Evolutionary conservation across 495 filamentous ascomycete genomes (phyloP).

Genomic region (Astrocystis sublimbata): DNA sequence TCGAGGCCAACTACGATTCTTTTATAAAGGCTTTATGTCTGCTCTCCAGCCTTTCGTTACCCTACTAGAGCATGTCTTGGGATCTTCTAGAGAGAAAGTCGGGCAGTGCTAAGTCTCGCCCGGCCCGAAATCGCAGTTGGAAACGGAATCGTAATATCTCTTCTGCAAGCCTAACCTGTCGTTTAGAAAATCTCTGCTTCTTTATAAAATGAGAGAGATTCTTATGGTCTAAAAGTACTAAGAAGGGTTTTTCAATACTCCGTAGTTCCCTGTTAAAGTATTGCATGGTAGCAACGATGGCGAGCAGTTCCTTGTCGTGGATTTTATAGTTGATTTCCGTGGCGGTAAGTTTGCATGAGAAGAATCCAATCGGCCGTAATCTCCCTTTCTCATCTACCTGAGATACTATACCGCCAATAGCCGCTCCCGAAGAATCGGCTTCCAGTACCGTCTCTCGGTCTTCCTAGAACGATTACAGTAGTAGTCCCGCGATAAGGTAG

Average conservation of each 20-base stretch:
- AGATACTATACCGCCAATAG: neutral
- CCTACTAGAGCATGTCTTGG: no score
- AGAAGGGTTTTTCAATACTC: conserved; percentile 22
- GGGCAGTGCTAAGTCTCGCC: no score
- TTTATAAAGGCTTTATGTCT: no score
- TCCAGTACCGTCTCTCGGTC: no score
- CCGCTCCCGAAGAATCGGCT: neutral
- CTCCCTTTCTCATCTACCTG: neutral
- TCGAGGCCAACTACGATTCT: no score
- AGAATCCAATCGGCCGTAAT: neutral
- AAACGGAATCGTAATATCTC: no score
- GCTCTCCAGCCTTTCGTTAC: no score
- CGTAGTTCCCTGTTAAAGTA: neutral
- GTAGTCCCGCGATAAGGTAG: neutral
- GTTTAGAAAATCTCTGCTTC: no score
- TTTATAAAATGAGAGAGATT: no score
- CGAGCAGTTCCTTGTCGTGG: conserved; percentile 1
- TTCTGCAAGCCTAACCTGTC: no score
- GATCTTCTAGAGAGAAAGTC: no score
- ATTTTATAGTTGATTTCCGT: neutral
- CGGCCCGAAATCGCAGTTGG: no score
- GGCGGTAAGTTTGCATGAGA: neutral
- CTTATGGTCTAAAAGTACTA: conserved; percentile 3
- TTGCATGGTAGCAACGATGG: neutral
- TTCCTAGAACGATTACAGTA: neutral